A percentile compares a stretch with the other conserved stretches of the same genome.
phyloP scores from a whole-genome alignment of 257 asterid species.

The Perilla frutescens region DNA sequence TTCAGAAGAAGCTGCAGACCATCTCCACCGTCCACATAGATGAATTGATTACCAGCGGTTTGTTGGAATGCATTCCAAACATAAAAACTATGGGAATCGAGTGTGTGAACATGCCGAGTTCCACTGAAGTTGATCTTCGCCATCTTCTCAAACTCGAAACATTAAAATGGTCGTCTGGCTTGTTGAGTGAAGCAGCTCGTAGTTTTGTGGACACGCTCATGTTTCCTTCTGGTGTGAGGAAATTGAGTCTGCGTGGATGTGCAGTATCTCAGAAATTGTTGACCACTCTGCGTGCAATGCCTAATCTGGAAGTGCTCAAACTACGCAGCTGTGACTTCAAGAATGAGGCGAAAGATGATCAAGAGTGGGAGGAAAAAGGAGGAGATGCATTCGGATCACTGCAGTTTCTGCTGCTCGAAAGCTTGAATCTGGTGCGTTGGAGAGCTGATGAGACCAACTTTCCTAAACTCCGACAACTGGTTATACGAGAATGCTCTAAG shows the following conservation, averaged over 20 bases:
- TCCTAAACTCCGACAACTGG: neutral
- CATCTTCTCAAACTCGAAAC: neutral
- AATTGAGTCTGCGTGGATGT: neutral
- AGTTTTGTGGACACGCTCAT: neutral
- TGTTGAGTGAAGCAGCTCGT: neutral
- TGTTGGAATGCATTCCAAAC: no score
- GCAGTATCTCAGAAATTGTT: neutral
- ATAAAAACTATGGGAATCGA: no score
- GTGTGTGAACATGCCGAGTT: no score
- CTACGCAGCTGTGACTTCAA: no score
- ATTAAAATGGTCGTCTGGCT: slow-evolving; percentile 1
- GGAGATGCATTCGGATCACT: neutral
- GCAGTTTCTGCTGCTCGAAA: slow-evolving; percentile 1
- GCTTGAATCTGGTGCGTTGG: slow-evolving; percentile 20
- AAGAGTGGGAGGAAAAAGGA: neutral
- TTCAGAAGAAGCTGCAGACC: no score
- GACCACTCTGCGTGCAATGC: slow-evolving; percentile 7
- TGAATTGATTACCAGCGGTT: no score
- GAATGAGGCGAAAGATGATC: neutral
- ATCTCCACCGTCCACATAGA: no score
- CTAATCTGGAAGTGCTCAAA: slow-evolving; percentile 30
- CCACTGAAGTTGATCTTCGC: neutral
- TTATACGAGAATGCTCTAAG: neutral
- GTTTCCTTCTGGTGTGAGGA: slow-evolving; percentile 24
- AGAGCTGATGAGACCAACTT: slow-evolving; percentile 24